phyloP scores from a whole-genome alignment of 164 flowering plant genomes.

The grape (Vitis vinifera) region ASM3070453v1 NC_081823.1:25548501-25549000 shows the following conservation, averaged over 20 bases:
- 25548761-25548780: conserved; percentile 2
- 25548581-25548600: no score
- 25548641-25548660: no score
- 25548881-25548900: conserved; percentile 1
- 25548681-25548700: no score
- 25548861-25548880: conserved; percentile 43
- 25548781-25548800: conserved; percentile 58
- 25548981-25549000: background rate
- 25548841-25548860: conserved; percentile 45
- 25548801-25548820: conserved; percentile 41
- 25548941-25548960: background rate
- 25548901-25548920: background rate
- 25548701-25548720: no score
- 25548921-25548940: background rate
- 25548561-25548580: no score
- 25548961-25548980: background rate
- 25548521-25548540: no score
- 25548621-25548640: no score
- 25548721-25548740: no score
- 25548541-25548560: no score
- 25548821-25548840: conserved; percentile 51
- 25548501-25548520: no score
- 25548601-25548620: no score
- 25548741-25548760: background rate
- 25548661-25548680: no score